Evolutionary conservation across 306 rosid genomes (phyloP), one percentile per base, ranked within the genome.

Genomic region (Inga laurina): DNA sequence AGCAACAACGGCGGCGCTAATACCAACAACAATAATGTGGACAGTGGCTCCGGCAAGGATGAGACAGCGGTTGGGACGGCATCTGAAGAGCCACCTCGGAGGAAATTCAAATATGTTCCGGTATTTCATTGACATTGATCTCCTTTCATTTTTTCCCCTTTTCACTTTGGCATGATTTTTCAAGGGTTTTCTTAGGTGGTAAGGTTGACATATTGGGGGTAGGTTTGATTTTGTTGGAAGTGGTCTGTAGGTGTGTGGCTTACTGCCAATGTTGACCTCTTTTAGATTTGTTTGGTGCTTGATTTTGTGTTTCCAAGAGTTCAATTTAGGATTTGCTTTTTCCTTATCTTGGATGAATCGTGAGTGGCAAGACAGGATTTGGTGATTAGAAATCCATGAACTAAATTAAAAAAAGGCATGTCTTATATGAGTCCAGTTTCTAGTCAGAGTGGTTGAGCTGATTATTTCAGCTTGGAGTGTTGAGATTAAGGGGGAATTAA

Each of bases 91-190:
- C 97, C 94, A 1, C 99, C 98, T 11, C 87, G 95, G 39, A 86
- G 97, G 18, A 96, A 92, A 85, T 92, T 96, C 85, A 96, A 92
- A 91, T 96, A 94, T 84, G 77, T 94, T 71, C 99, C 99, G 95
- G 99, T 96, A 92, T 35, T 73, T 70, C 30, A 7, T 9, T 45
- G 27, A 14, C 45, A 19, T 7, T 72, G 75, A 73, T 2, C 21
- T 30, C 16, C 13, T 75, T 69, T 74, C 6, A 0, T 48, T 24
- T 75, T 22, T 39, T 15, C 10, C 10, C 8, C 52, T 57, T 78
- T 54, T 13, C 66, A 39, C 22, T 37, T 12, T 57, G 57, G 51
- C 9, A 0, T 35, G 57, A 45, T 45, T 72, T 72, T 72, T 72
- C 37, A 22, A 35, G 74, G 51, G 18, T 84, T 75, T 76, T 11